phyloP scores from a whole-genome alignment of 139 green algal species.

The Picochlorum costavermella region DNA sequence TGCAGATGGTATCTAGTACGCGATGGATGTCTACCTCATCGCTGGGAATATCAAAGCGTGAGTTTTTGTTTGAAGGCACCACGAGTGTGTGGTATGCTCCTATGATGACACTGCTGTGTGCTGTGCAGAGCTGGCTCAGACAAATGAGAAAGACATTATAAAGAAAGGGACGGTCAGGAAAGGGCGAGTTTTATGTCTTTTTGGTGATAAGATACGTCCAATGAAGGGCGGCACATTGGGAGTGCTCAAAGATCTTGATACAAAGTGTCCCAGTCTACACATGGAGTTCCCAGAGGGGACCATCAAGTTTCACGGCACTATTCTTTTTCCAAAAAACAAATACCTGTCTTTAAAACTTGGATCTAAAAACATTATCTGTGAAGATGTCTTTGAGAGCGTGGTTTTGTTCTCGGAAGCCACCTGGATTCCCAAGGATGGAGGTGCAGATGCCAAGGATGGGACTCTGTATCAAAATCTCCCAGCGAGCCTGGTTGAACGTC shows the following conservation, averaged over 20 bases:
- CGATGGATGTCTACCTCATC: no score
- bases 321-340: conserved; percentile 61
- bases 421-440: conserved; percentile 62
- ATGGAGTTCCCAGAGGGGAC: conserved; percentile 70
- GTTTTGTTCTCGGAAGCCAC: conserved; percentile 69
- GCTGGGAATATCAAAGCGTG: no score
- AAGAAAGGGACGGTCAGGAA: conserved; percentile 56
- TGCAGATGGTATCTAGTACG: no score
- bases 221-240: conserved; percentile 54
- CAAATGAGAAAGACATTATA: conserved; percentile 74
- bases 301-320: conserved; percentile 70
- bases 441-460: conserved; percentile 4
- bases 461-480: no score
- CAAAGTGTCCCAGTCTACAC: conserved; percentile 75
- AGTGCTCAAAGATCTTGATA: conserved; percentile 67
- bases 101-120: background rate
- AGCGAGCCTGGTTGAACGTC: no score
- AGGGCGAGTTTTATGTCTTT: conserved; percentile 49
- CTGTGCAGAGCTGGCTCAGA: conserved; percentile 49
- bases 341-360: conserved; percentile 66
- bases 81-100: background rate
- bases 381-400: conserved; percentile 83
- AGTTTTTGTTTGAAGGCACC: background rate
- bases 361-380: conserved; percentile 47
- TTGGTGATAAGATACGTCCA: conserved; percentile 52